These are phyloP conservation scores for Cladosporium austrohemisphaericum DNA, from an alignment of 2,329 filamentous ascomycete genomes.

Conservation along the genomic window DNA sequence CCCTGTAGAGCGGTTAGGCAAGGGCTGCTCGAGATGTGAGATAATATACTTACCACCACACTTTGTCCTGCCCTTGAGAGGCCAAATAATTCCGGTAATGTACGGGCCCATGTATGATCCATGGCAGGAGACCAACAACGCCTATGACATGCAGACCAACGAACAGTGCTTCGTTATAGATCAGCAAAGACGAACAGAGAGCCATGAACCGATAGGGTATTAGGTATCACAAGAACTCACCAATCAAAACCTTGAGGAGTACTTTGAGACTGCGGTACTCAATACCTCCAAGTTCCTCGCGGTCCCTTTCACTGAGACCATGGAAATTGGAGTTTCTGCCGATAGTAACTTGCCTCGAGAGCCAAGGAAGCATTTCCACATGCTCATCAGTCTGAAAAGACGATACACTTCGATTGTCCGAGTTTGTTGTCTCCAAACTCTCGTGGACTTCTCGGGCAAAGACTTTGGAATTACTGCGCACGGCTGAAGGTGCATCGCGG, in stretches of 20 bases:
- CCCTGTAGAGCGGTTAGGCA: too few species aligned
- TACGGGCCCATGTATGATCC: constrained; percentile 61
- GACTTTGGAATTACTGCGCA: too few species aligned
- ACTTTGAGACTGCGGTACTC: constrained; percentile 89
- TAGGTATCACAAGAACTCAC: too few species aligned
- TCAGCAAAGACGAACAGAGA: too few species aligned
- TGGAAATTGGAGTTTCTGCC: constrained; percentile 8
- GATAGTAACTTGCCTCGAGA: background rate
- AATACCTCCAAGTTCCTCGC: constrained; percentile 92
- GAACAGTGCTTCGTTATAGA: constrained; percentile 70
- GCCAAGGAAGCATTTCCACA: background rate
- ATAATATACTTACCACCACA: too few species aligned
- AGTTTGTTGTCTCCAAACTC: background rate
- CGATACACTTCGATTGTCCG: too few species aligned
- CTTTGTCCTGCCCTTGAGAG: constrained; percentile 43
- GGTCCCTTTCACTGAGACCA: constrained; percentile 73
- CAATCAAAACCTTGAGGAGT: constrained; percentile 72
- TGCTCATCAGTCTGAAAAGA: too few species aligned
- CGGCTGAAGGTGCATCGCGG: too few species aligned
- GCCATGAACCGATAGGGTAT: too few species aligned
- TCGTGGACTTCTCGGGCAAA: too few species aligned
- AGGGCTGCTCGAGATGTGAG: too few species aligned
- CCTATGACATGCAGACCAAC: constrained; percentile 75
- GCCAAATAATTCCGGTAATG: constrained; percentile 57
- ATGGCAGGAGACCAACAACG: constrained; percentile 68